phyloP scores from a whole-genome alignment of 495 filamentous ascomycete genomes.

The Apodospora peruviana region DNA sequence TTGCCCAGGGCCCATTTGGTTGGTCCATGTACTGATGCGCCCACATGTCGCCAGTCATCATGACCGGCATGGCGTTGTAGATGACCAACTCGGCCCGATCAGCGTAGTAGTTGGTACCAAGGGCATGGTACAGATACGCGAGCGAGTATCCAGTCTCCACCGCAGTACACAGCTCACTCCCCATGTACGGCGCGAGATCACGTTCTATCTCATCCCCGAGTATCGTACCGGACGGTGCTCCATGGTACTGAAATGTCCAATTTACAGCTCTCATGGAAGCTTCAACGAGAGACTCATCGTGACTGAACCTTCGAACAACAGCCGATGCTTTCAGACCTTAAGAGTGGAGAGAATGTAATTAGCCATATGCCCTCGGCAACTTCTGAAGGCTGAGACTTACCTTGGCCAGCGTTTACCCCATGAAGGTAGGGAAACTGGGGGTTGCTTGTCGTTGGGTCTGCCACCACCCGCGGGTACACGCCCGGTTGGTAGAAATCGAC shows the following conservation, averaged over 20 bases:
- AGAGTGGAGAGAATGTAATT: background rate
- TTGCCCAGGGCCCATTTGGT: constrained; percentile 48
- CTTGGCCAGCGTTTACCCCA: constrained; percentile 28
- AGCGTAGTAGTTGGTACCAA: constrained; percentile 48
- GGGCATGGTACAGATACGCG: constrained; percentile 27
- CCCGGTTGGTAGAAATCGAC: constrained; percentile 14
- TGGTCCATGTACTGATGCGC: constrained; percentile 55
- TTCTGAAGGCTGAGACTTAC: constrained; percentile 7
- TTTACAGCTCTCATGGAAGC: constrained; percentile 24
- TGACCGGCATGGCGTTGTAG: constrained; percentile 56
- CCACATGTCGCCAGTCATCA: constrained; percentile 55
- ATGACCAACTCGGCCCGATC: constrained; percentile 52
- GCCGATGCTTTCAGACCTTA: constrained; percentile 17
- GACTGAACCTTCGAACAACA: constrained; percentile 22
- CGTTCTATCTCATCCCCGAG: constrained; percentile 24
- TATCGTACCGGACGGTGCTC: constrained; percentile 24
- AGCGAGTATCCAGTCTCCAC: constrained; percentile 30
- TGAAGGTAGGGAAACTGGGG: constrained; percentile 19
- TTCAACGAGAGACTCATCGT: constrained; percentile 15
- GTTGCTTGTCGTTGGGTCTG: constrained; percentile 6
- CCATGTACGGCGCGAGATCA: constrained; percentile 21
- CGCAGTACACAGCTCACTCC: constrained; percentile 29
- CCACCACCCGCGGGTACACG: constrained; percentile 10
- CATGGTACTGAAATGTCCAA: constrained; percentile 22
- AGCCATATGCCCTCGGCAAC: background rate